Evolutionary conservation across 2,329 filamentous ascomycete genomes (phyloP).

Genomic region (Ceratocystiopsis sp.): DNA sequence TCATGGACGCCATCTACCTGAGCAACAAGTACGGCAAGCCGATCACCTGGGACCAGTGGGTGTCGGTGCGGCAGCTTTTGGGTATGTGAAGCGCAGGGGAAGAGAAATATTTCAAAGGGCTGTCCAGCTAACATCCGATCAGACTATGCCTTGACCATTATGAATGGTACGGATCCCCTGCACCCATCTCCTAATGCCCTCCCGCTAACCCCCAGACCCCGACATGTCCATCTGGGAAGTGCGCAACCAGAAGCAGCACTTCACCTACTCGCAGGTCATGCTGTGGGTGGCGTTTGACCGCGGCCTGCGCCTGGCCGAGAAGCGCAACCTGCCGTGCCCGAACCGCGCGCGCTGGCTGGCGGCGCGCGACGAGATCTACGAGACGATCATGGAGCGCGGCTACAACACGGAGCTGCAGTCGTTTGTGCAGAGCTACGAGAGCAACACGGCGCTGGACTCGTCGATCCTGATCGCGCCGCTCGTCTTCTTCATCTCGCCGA

Average conservation of each 20-base stretch:
- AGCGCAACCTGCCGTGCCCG: slow-evolving; percentile 58
- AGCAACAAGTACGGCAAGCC: slow-evolving; percentile 70
- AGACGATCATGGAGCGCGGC: slow-evolving; percentile 62
- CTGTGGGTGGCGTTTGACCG: slow-evolving; percentile 70
- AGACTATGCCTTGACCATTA: slow-evolving; percentile 54
- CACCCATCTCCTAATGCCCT: not conserved
- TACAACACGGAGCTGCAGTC: slow-evolving; percentile 53
- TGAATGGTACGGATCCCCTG: slow-evolving; percentile 26
- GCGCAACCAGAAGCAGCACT: slow-evolving; percentile 57
- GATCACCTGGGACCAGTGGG: slow-evolving; percentile 61
- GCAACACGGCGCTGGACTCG: slow-evolving; percentile 51
- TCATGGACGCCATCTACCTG: slow-evolving; percentile 62
- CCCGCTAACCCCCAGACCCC: slow-evolving; percentile 24
- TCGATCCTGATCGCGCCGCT: slow-evolving; percentile 61
- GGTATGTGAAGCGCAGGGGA: slow-evolving; percentile 17
- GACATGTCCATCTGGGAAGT: slow-evolving; percentile 82
- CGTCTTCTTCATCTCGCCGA: slow-evolving; percentile 65
- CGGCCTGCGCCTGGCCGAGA: slow-evolving; percentile 55
- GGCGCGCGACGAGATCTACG: slow-evolving; percentile 50
- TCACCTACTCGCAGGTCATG: slow-evolving; percentile 70
- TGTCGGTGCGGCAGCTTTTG: slow-evolving; percentile 48
- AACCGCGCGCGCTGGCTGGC: slow-evolving; percentile 49
- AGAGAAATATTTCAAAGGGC: no score
- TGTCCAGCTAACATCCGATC: no score
- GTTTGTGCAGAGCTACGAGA: slow-evolving; percentile 65